These are phyloP conservation scores for Populus euphratica DNA, from an alignment of 345 rosid genomes.

Conservation along the genomic window DNA sequence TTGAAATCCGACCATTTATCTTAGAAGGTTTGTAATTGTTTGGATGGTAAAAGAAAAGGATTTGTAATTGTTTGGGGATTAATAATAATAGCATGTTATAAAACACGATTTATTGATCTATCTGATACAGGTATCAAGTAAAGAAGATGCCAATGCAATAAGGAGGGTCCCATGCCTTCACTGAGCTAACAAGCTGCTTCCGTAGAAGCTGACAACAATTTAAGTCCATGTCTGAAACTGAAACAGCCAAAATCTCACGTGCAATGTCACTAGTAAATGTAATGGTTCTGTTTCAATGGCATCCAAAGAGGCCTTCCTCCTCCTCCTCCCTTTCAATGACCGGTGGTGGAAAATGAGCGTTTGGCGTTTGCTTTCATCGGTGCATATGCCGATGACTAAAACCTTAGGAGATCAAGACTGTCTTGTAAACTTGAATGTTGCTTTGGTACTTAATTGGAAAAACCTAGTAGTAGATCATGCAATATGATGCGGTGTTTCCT, in stretches of 20 bases:
- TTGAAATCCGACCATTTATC: conserved; percentile 65
- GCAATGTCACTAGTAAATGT: conserved; percentile 1
- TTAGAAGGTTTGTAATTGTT: conserved; percentile 90
- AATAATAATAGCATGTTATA: conserved; percentile 16
- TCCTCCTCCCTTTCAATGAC: no score
- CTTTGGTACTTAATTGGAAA: no score
- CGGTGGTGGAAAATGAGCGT: no score
- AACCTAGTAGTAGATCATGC: no score
- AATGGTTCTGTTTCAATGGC: no score
- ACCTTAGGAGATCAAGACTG: no score
- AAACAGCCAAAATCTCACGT: conserved; percentile 1
- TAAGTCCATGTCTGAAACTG: neutral
- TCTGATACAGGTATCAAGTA: conserved; percentile 10
- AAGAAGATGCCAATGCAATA: neutral
- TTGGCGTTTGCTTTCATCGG: no score
- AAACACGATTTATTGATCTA: conserved; percentile 33
- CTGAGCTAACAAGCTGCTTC: conserved; percentile 29
- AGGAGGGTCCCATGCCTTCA: conserved; percentile 32
- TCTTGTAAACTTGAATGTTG: no score
- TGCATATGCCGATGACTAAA: no score
- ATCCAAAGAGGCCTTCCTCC: no score
- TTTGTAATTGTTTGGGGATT: conserved; percentile 57
- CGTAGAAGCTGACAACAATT: conserved; percentile 5
- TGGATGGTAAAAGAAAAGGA: conserved; percentile 44
- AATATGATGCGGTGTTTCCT: no score